Conservation (phyloP, 257 asterid genomes). For the Dorcoceras hygrometricum region DNA sequence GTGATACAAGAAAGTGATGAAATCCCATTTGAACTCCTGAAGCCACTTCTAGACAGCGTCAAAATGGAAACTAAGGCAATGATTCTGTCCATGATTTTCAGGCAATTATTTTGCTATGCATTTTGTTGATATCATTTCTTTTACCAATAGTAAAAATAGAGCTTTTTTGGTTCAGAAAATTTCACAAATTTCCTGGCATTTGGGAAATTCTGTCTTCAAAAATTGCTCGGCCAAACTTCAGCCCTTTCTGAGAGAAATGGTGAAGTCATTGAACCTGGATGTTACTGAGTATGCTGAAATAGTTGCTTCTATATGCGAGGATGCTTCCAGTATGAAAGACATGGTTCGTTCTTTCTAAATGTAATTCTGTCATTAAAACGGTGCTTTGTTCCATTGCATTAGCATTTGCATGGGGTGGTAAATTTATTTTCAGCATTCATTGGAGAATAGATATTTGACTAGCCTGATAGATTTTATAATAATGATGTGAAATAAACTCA, state of each 20-base stretch:
- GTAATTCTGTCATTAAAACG: not conserved
- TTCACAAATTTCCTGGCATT: constrained; percentile 35
- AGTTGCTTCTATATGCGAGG: constrained; percentile 33
- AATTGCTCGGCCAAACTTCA: constrained; percentile 32
- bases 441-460: constrained; percentile 1
- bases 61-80: constrained; percentile 32
- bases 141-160: not conserved
- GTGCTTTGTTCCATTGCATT: constrained; percentile 1
- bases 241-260: constrained; percentile 31
- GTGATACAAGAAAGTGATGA: constrained; percentile 41
- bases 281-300: constrained; percentile 30
- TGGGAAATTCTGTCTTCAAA: constrained; percentile 35
- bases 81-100: not conserved
- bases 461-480: not conserved
- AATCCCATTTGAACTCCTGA: constrained; percentile 36
- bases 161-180: constrained; percentile 30
- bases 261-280: constrained; percentile 30
- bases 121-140: constrained; percentile 1
- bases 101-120: not conserved
- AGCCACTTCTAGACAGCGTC: constrained; percentile 35
- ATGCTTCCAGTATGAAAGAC: constrained; percentile 27
- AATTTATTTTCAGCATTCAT: not conserved
- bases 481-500: constrained; percentile 3
- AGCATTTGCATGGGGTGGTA: not conserved
- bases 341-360: constrained; percentile 34